Percentiles rank a stretch among this genome's conserved stretches.
Conservation (phyloP, 148 eudicot genomes). For the Rhododendron molle region DNA sequence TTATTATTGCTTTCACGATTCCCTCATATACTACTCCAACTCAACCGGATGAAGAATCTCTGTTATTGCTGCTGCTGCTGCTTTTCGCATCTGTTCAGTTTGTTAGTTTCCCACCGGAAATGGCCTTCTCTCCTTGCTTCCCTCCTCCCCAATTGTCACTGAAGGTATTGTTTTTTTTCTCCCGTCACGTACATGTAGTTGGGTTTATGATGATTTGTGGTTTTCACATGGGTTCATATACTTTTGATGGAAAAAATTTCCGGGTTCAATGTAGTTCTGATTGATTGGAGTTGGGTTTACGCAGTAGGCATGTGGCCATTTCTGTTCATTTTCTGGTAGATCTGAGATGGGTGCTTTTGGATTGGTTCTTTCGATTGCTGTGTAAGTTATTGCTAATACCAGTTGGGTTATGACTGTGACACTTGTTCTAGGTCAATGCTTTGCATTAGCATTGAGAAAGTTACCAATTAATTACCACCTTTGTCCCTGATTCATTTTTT, state of each 20-base stretch:
- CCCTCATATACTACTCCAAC: neutral
- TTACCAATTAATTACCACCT: neutral
- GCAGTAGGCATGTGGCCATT: neutral
- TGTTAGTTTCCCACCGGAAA: slow-evolving; percentile 5
- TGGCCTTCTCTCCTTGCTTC: slow-evolving; percentile 56
- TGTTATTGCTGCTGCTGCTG: neutral
- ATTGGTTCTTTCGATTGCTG: neutral
- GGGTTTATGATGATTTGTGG: neutral
- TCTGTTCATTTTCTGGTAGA: neutral
- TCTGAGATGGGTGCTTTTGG: slow-evolving; percentile 6
- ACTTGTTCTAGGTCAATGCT: neutral
- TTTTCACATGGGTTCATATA: neutral
- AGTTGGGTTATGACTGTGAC: neutral
- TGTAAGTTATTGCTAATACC: neutral
- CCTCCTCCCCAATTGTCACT: slow-evolving; percentile 27
- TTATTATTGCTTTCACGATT: neutral
- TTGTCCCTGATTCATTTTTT: neutral
- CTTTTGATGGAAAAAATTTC: neutral
- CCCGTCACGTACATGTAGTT: neutral
- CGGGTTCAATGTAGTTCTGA: neutral
- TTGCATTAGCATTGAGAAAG: neutral
- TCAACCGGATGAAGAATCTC: slow-evolving; percentile 9
- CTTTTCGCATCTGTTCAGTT: neutral
- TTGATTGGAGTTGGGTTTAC: neutral
- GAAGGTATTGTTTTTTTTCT: slow-evolving; percentile 34